Percentiles rank a stretch among this genome's conserved stretches.
These are phyloP conservation scores for Cordyceps javanica DNA, from an alignment of 2,329 filamentous ascomycete genomes.

Conservation along the genomic window DNA sequence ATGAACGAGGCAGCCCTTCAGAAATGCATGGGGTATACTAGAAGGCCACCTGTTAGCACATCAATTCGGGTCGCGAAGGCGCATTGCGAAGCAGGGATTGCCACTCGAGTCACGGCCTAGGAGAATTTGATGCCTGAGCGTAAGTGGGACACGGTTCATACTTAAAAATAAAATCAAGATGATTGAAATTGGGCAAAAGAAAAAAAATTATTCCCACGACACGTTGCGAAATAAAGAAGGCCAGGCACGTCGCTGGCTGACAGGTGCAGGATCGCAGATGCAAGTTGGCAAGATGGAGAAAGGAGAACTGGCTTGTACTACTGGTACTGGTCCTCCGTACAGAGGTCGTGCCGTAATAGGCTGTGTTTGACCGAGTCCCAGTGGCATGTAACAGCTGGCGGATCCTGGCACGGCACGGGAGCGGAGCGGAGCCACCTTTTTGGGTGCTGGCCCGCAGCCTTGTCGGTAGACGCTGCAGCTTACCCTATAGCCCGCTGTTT, in stretches of 20 bases:
- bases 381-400: constrained; percentile 1
- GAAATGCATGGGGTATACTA: constrained; percentile 12
- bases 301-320: constrained; percentile 11
- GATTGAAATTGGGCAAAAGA: background rate
- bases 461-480: background rate
- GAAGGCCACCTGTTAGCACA: constrained; percentile 2
- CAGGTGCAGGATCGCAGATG: constrained; percentile 6
- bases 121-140: background rate
- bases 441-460: background rate
- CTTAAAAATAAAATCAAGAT: background rate
- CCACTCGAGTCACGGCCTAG: background rate
- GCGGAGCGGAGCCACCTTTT: constrained; percentile 5
- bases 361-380: constrained; percentile 4
- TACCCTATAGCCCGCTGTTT: background rate
- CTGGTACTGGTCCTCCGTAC: no score
- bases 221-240: background rate
- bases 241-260: constrained; percentile 7
- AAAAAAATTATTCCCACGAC: background rate
- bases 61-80: background rate
- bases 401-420: background rate
- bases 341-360: background rate
- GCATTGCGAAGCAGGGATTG: background rate
- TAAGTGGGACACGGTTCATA: background rate
- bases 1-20: constrained; percentile 10
- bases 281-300: constrained; percentile 12